Evolutionary conservation across 495 filamentous ascomycete genomes (phyloP), one percentile per base, ranked within the genome.

Genomic region (Hypoxylon perforatum): DNA sequence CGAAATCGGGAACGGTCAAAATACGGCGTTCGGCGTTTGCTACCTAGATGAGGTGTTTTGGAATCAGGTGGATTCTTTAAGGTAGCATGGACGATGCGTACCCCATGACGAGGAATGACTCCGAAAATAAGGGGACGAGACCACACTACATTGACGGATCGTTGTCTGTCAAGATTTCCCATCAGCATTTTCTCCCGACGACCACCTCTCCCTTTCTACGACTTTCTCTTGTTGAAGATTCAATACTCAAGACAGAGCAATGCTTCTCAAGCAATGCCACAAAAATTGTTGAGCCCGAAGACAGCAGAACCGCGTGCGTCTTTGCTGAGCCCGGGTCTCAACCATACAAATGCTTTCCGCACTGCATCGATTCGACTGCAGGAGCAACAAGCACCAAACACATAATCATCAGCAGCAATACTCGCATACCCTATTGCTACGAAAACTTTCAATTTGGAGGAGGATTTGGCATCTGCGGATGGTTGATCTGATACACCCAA

Each of bases 351-450:
- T 70, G 42, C 59, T 49, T 33, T 10, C 12, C 67, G 66, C 72
- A 73, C 72, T 70, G 69, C 72, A 72, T 73, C 70, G 63, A 68
- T 65, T 57, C 63, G 67, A 73, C 58, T 28, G 67, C 72, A 75
- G 72, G 70, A 75, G 69, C 72, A 65, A 55, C 28, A 21, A 48
- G 48, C 62, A 25, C 23, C 28, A 51, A 47, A 63, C 44, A n/a
- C n/a, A n/a, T n/a, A n/a, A n/a, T n/a, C n/a, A n/a, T n/a, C 19
- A 15, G 19, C 46, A 60, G 50, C 25, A 28, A 28, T 54, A 41
- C 44, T 42, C 23, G 25, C 30, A 21, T 55, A 33, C 30, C 45
- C 54, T 15, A 38, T 38, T n/a, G 59, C 58, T 41, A 52, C 54
- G 46, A 35, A 23, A 63, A 39, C 14, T n/a, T 51, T 57, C 55